Base-by-base conservation (phyloP, 108 stramenopile genomes). In the Chaetoceros tenuissimus region DNA sequence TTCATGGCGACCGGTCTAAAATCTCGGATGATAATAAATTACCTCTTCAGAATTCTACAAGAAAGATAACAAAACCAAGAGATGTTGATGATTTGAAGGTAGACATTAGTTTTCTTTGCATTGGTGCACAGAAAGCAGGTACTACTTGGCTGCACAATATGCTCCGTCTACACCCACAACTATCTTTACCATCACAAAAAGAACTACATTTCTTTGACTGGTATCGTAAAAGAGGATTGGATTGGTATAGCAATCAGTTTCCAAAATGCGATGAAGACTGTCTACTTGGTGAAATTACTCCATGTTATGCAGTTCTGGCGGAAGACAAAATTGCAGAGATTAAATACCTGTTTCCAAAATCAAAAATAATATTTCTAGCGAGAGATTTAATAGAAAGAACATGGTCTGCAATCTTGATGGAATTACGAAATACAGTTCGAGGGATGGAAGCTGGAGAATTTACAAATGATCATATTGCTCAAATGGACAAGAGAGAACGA, bases 171-270 rank as follows among this genome's bases (percentile, higher is more conserved):
- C 63, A 66, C 57, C 44, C 49, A 3, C 26, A 26, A 5, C 10
- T 79, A 24, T 19, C 50, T 3, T 56, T 81, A 1, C 66, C 76
- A 3, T n/a, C 56, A 8, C 60, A 64, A 49, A 81, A 81, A 62
- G 80, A 81, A 50, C 67, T 81, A 16, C 80, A 81, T 31, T 81
- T 71, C 48, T 81, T 76, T 76, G 80, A 81, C 54, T 77, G 75
- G 80, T 63, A 81, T 57, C 56, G 63, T 28, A 47, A 64, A 29
- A 81, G 62, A 45, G 75, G 76, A 10, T 49, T 68, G 24, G 58
- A 67, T 10, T 81, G 80, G 80, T 81, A 81, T 53, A 63, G 63
- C 31, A 53, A 49, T 19, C 80, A 81, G 48, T 78, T 81, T 62
- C 26, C 57, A 46, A 31, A 16, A 28, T 22, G 40, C n/a, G 51